Evolutionary conservation across 2,329 filamentous ascomycete species (phyloP).

Genomic region (Epichloe sp.): DNA sequence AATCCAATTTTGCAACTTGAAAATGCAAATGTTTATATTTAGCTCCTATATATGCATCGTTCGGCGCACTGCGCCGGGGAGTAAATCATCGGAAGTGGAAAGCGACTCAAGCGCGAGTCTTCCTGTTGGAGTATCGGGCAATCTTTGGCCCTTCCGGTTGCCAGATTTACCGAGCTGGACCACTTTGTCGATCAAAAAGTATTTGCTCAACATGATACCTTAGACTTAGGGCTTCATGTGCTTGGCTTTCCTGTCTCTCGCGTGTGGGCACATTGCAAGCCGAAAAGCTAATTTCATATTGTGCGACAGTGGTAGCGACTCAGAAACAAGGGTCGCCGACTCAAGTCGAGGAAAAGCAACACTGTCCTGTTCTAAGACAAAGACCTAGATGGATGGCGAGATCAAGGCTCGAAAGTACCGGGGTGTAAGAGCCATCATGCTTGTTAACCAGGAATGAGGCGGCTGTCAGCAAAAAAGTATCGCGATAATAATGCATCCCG

Average conservation of each 20-base stretch:
- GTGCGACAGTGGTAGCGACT: neutral
- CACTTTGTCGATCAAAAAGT: neutral
- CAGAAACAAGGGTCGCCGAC: neutral
- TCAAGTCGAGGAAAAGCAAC: neutral
- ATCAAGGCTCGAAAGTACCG: too few relatives aligned
- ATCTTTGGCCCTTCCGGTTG: neutral
- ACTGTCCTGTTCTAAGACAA: neutral
- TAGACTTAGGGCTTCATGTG: neutral
- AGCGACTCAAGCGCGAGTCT: neutral
- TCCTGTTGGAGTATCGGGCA: neutral
- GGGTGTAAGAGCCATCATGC: too few relatives aligned
- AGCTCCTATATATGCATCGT: neutral
- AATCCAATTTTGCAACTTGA: neutral
- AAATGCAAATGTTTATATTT: neutral
- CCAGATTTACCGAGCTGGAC: neutral
- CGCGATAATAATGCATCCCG: neutral
- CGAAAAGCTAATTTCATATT: neutral
- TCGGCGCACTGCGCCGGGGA: neutral
- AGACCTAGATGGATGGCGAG: neutral
- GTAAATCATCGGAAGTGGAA: neutral
- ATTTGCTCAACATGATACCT: neutral
- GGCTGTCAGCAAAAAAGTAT: too few relatives aligned
- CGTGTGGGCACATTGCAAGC: neutral
- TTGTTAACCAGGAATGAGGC: too few relatives aligned
- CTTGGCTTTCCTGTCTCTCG: neutral